Evolutionary conservation across 345 rosid genomes (phyloP).

Genomic region (Passiflora organensis): DNA sequence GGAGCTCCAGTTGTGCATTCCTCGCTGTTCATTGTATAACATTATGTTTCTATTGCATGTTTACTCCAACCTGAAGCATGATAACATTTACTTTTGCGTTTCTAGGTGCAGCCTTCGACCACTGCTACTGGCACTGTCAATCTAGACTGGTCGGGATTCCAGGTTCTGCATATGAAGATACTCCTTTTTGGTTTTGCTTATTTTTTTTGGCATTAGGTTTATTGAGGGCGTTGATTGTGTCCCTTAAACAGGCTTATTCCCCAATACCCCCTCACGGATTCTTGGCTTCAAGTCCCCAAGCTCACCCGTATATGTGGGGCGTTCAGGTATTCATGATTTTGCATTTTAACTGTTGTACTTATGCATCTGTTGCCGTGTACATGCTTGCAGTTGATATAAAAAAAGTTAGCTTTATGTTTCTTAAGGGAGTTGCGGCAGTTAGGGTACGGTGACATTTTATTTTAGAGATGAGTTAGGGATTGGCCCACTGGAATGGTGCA

Average conservation of each 20-base stretch:
- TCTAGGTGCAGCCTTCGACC: constrained; percentile 67
- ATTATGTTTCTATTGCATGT: background rate
- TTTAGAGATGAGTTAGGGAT: no score
- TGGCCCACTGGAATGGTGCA: no score
- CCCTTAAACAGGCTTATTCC: constrained; percentile 64
- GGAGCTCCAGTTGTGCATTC: constrained; percentile 10
- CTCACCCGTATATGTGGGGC: constrained; percentile 99
- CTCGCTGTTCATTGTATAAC: constrained; percentile 7
- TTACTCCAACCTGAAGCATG: background rate
- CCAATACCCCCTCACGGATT: constrained; percentile 93
- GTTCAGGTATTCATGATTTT: constrained; percentile 63
- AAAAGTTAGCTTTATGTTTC: no score
- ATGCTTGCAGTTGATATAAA: no score
- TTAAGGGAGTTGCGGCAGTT: no score
- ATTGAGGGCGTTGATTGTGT: constrained; percentile 19
- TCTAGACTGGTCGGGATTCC: constrained; percentile 96
- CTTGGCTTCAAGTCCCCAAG: constrained; percentile 95
- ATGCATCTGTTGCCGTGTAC: background rate
- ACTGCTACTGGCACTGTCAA: constrained; percentile 53
- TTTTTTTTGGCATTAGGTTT: constrained; percentile 9
- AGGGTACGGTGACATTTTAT: no score
- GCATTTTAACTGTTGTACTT: background rate
- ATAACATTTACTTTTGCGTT: constrained; percentile 2
- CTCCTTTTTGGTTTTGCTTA: background rate
- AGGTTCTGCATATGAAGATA: constrained; percentile 44